Evolutionary conservation across 495 filamentous ascomycete species (phyloP).

Genomic region (Xylaria intraflava): DNA sequence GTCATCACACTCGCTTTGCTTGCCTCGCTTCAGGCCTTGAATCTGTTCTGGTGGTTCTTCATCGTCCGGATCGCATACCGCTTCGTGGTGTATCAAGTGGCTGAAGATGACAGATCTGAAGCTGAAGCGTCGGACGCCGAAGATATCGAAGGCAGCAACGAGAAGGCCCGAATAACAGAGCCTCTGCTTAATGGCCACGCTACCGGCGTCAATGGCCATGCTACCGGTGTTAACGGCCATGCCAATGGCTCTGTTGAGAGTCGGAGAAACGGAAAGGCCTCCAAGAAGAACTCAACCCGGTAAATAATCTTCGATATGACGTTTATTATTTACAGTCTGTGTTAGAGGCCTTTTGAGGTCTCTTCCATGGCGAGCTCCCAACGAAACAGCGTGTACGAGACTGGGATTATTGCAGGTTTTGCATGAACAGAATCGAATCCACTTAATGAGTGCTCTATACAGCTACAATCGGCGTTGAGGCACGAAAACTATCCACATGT

Average conservation of each 20-base stretch:
- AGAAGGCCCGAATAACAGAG: conserved; percentile 10
- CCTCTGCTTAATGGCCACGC: conserved; percentile 20
- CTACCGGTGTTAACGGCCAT: conserved; percentile 13
- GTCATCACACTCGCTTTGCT: conserved; percentile 65
- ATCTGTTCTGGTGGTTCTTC: conserved; percentile 82
- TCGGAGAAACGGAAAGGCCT: conserved; percentile 18
- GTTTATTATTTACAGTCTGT: background rate
- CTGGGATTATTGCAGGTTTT: background rate
- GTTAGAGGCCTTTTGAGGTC: background rate
- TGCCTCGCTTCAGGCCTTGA: conserved; percentile 68
- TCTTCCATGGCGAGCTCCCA: background rate
- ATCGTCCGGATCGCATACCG: conserved; percentile 68
- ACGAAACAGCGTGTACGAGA: background rate
- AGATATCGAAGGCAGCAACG: conserved; percentile 24
- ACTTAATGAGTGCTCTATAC: background rate
- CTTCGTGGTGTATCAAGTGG: conserved; percentile 39
- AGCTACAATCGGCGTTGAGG: background rate
- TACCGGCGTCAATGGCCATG: conserved; percentile 13
- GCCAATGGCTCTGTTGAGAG: conserved; percentile 16
- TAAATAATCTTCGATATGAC: background rate
- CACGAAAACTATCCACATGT: background rate
- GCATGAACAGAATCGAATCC: background rate
- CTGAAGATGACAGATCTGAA: conserved; percentile 46
- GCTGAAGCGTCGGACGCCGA: conserved; percentile 47
- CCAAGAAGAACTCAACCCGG: conserved; percentile 2